These are phyloP conservation scores for Rubia balearica DNA, from an alignment of 305 asterid species.

Conservation along the genomic window DNA sequence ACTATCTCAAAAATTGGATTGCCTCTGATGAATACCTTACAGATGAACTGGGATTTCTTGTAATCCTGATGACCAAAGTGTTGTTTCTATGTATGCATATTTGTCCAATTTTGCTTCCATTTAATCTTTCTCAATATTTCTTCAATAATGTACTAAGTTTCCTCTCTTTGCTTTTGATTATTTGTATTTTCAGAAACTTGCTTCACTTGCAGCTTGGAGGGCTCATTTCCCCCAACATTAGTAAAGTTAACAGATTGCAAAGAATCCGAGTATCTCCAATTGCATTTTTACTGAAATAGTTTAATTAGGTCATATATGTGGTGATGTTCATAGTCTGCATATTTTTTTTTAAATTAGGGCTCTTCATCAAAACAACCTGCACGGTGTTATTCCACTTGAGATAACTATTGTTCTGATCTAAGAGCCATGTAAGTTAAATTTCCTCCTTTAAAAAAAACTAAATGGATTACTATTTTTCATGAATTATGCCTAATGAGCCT, in stretches of 20 bases:
- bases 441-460: not conserved
- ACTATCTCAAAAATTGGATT: conserved; percentile 61
- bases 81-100: conserved; percentile 58
- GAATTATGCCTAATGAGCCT: not conserved
- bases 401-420: conserved; percentile 64
- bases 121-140: not conserved
- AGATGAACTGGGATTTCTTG: conserved; percentile 87
- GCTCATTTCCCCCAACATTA: conserved; percentile 66
- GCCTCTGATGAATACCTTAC: conserved; percentile 71
- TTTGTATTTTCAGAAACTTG: conserved; percentile 45
- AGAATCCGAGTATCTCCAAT: conserved; percentile 53
- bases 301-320: not conserved
- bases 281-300: not conserved
- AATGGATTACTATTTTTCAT: not conserved
- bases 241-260: conserved; percentile 61
- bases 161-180: not conserved
- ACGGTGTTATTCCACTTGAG: conserved; percentile 70
- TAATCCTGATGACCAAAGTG: conserved; percentile 65
- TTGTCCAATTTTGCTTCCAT: not conserved
- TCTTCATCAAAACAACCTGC: conserved; percentile 86
- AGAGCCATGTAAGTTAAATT: conserved; percentile 74
- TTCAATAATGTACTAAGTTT: not conserved
- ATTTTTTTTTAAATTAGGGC: conserved; percentile 42
- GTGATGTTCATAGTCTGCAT: conserved; percentile 9
- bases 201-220: conserved; percentile 91